A percentile compares a stretch with the other conserved stretches of the same genome.
These are phyloP conservation scores for Volutella citrinella DNA, from an alignment of 2,329 filamentous ascomycete genomes.

Conservation along the genomic window DNA sequence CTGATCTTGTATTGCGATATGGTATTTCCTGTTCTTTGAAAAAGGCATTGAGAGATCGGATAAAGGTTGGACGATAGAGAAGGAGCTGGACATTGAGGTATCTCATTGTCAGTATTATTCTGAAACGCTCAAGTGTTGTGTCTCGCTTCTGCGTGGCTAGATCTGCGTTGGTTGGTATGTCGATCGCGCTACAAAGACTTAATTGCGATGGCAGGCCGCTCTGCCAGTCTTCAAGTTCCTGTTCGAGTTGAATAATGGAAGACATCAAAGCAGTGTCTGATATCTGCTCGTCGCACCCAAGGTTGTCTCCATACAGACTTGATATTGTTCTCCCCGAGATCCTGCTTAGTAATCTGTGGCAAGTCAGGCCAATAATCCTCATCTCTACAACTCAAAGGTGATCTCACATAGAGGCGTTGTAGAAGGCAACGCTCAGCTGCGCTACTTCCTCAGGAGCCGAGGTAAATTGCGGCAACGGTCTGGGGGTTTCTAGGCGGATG, in stretches of 20 bases:
- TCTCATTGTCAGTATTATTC: constrained; percentile 36
- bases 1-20: background rate
- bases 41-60: background rate
- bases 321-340: constrained; percentile 10
- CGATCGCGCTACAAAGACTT: background rate
- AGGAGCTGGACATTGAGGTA: constrained; percentile 32
- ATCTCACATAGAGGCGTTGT: constrained; percentile 11
- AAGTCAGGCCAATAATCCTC: background rate
- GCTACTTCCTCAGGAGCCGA: background rate
- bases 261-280: constrained; percentile 7
- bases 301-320: constrained; percentile 12
- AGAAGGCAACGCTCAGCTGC: constrained; percentile 11
- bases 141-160: too few species aligned
- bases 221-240: constrained; percentile 15
- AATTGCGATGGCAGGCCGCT: background rate
- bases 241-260: constrained; percentile 11
- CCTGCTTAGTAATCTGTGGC: constrained; percentile 8
- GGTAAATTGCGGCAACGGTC: fast-evolving
- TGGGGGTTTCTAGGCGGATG: constrained; percentile 10
- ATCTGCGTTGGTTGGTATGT: background rate
- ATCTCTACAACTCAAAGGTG: fast-evolving
- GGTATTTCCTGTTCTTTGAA: background rate
- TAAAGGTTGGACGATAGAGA: constrained; percentile 24
- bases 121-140: constrained; percentile 29
- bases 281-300: constrained; percentile 9